Evolutionary conservation across 306 rosid genomes (phyloP).

Genomic region (Psophocarpus tetragonolobus): DNA sequence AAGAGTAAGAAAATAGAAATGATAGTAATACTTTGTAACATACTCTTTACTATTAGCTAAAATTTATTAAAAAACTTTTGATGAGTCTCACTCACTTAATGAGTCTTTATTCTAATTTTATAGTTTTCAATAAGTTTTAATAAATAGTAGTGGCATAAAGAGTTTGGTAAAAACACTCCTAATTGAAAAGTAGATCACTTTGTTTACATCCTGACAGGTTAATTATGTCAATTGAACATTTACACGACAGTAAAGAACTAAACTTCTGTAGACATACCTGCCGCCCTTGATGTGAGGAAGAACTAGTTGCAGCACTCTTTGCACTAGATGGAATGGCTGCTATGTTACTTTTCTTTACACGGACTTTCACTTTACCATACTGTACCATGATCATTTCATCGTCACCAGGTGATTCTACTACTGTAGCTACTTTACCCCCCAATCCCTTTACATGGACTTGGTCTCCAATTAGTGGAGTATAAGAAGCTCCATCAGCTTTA

Average conservation of each 20-base stretch:
- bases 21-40: no score
- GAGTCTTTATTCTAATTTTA: no score
- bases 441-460: constrained; percentile 70
- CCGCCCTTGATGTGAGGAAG: constrained; percentile 45
- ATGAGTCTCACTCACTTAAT: no score
- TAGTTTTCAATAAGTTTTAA: no score
- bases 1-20: no score
- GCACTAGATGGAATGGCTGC: constrained; percentile 48
- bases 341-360: constrained; percentile 76
- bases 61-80: no score
- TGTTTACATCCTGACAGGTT: background rate
- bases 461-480: constrained; percentile 74
- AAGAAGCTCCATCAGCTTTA: constrained; percentile 43
- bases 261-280: constrained; percentile 55
- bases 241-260: background rate
- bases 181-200: background rate
- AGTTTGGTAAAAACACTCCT: no score
- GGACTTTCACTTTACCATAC: constrained; percentile 82
- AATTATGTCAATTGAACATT: constrained; percentile 13
- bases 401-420: constrained; percentile 63
- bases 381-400: constrained; percentile 74
- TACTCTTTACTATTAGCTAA: no score
- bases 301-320: constrained; percentile 45
- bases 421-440: constrained; percentile 75
- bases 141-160: no score